Conservation (phyloP, 768 basidiomycete species). For the Termitomyces sp. region DNA sequence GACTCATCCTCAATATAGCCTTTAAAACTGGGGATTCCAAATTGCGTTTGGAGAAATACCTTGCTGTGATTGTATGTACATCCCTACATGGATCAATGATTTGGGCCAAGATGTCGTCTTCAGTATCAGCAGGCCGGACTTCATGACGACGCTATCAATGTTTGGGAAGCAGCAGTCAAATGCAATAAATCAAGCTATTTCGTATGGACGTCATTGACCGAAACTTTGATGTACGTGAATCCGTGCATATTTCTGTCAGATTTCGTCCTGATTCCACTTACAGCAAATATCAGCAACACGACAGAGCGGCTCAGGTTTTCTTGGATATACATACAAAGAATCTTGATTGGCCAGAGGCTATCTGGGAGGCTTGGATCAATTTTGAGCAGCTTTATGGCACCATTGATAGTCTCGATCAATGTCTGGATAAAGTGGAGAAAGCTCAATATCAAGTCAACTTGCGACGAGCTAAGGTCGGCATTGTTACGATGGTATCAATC, state of each 20-base stretch:
- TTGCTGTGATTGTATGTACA: slow-evolving; percentile 64
- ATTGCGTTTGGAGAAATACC: slow-evolving; percentile 77
- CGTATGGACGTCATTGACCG: slow-evolving; percentile 72
- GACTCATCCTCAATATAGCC: slow-evolving; percentile 27
- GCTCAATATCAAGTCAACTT: slow-evolving; percentile 58
- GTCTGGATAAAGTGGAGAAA: slow-evolving; percentile 58
- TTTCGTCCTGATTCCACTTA: neutral
- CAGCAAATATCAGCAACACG: slow-evolving; percentile 48
- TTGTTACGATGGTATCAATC: neutral
- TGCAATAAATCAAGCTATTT: slow-evolving; percentile 67
- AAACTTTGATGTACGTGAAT: slow-evolving; percentile 55
- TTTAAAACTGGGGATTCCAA: slow-evolving; percentile 68
- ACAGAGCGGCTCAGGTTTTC: slow-evolving; percentile 64
- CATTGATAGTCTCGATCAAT: slow-evolving; percentile 56
- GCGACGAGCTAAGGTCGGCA: slow-evolving; percentile 55
- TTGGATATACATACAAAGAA: slow-evolving; percentile 60
- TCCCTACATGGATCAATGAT: neutral
- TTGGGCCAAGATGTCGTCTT: neutral
- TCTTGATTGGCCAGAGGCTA: slow-evolving; percentile 91
- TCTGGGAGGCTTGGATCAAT: slow-evolving; percentile 87
- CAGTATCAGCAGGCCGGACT: slow-evolving; percentile 31
- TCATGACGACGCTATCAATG: slow-evolving; percentile 46
- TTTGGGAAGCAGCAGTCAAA: slow-evolving; percentile 66
- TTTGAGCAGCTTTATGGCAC: slow-evolving; percentile 85
- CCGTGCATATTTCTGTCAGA: slow-evolving; percentile 17